These are phyloP conservation scores for Hirsutella rhossiliensis DNA, from an alignment of 2,329 filamentous ascomycete genomes.

Conservation along the genomic window DNA sequence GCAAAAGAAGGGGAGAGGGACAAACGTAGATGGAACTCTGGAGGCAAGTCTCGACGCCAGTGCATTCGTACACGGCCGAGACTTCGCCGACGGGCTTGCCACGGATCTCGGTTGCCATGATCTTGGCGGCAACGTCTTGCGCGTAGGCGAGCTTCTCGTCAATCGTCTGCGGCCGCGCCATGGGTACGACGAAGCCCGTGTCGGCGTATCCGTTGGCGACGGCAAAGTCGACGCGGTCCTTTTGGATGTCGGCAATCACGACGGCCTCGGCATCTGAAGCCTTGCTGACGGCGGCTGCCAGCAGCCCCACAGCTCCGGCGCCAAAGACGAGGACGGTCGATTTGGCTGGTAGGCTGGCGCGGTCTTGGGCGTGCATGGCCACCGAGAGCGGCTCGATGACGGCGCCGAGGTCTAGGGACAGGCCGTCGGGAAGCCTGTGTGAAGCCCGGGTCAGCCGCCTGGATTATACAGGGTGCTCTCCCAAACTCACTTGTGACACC, in stretches of 20 bases:
- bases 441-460: not conserved
- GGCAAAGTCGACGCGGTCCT: slow-evolving; percentile 45
- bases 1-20: slow-evolving; percentile 1
- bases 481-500: slow-evolving; percentile 38
- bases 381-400: slow-evolving; percentile 47
- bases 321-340: slow-evolving; percentile 43
- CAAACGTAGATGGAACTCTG: slow-evolving; percentile 60
- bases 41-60: slow-evolving; percentile 64
- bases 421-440: slow-evolving; percentile 30
- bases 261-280: slow-evolving; percentile 30
- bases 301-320: slow-evolving; percentile 47
- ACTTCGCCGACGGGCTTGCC: slow-evolving; percentile 47
- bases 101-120: slow-evolving; percentile 22
- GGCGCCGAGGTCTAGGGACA: slow-evolving; percentile 42
- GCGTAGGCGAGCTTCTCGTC: slow-evolving; percentile 41
- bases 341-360: slow-evolving; percentile 27
- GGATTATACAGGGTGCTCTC: not conserved
- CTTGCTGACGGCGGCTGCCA: slow-evolving; percentile 46
- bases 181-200: slow-evolving; percentile 35
- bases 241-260: slow-evolving; percentile 43
- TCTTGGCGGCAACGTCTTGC: slow-evolving; percentile 32
- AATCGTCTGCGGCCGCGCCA: slow-evolving; percentile 33
- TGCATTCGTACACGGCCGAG: slow-evolving; percentile 63
- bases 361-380: slow-evolving; percentile 42
- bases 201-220: slow-evolving; percentile 43